Conservation (phyloP, 306 rosid species). For the Cucurbita moschata region DNA sequence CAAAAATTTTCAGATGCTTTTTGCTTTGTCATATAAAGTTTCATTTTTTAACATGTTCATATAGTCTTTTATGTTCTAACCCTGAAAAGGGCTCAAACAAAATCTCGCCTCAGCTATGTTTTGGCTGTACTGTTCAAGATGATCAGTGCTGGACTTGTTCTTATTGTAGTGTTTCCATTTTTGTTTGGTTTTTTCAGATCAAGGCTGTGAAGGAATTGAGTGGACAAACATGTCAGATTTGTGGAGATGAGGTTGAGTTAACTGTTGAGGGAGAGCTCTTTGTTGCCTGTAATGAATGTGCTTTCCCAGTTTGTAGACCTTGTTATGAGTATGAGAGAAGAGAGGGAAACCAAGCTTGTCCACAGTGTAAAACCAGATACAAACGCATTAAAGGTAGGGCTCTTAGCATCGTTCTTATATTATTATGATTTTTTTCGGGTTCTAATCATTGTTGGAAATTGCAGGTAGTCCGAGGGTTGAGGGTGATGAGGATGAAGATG, state of each 20-base stretch:
- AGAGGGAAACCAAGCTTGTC: conserved; percentile 12
- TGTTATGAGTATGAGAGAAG: conserved; percentile 10
- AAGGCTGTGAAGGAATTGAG: conserved; percentile 8
- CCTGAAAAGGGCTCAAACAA: background rate
- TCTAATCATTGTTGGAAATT: background rate
- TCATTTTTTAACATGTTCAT: background rate
- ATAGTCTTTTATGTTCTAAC: background rate
- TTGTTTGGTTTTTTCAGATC: background rate
- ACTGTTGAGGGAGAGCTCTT: conserved; percentile 2
- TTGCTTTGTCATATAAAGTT: background rate
- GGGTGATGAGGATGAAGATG: conserved; percentile 96
- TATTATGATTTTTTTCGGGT: background rate
- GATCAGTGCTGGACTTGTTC: background rate
- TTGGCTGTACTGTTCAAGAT: background rate
- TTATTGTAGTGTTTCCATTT: background rate
- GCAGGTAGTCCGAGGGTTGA: conserved; percentile 90
- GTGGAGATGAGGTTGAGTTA: conserved; percentile 9
- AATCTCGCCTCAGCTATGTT: background rate
- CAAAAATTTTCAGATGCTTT: background rate
- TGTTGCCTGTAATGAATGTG: conserved; percentile 13
- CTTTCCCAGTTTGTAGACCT: conserved; percentile 12
- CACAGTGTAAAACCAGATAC: conserved; percentile 11
- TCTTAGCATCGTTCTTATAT: background rate
- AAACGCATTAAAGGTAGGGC: conserved; percentile 1
- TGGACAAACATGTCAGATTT: conserved; percentile 7